Evolutionary conservation across 176 grass and related monocot species (phyloP).

Genomic region (Calamus simplicifolius): DNA sequence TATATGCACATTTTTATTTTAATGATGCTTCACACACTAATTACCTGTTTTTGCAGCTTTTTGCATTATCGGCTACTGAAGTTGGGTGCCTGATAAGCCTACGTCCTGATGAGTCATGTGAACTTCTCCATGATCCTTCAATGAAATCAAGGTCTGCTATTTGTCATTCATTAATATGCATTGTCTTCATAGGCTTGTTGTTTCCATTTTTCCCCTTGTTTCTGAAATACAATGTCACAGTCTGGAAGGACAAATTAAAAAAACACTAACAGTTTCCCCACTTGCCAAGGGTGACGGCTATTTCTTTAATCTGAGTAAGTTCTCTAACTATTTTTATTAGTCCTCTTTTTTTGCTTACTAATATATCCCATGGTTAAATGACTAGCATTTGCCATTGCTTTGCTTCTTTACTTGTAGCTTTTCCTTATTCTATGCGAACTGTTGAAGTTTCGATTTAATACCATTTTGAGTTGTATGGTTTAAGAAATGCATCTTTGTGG

Average conservation of each 20-base stretch:
- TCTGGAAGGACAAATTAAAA: slow-evolving; percentile 79
- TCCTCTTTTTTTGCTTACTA: too few species aligned
- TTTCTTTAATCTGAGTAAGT: slow-evolving; percentile 75
- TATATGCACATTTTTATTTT: background rate
- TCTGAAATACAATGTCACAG: slow-evolving; percentile 4
- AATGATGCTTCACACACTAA: background rate
- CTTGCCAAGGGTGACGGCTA: slow-evolving; percentile 48
- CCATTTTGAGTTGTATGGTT: too few species aligned
- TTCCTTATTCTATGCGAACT: too few species aligned
- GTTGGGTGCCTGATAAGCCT: slow-evolving; percentile 77
- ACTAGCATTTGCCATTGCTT: too few species aligned
- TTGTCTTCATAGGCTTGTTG: too few species aligned
- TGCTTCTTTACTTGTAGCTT: too few species aligned
- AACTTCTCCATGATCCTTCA: slow-evolving; percentile 93
- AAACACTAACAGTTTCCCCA: slow-evolving; percentile 58
- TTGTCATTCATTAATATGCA: background rate
- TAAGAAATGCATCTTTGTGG: too few species aligned
- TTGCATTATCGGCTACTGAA: slow-evolving; percentile 92
- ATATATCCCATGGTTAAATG: too few species aligned
- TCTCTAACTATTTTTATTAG: too few species aligned
- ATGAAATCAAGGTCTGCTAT: slow-evolving; percentile 90
- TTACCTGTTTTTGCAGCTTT: slow-evolving; percentile 32
- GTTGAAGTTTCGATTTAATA: too few species aligned
- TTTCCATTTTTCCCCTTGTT: too few species aligned
- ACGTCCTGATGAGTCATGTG: slow-evolving; percentile 85